Base-by-base conservation (phyloP, 2,329 filamentous ascomycete genomes). In the Aspergillus clavatus region DNA sequence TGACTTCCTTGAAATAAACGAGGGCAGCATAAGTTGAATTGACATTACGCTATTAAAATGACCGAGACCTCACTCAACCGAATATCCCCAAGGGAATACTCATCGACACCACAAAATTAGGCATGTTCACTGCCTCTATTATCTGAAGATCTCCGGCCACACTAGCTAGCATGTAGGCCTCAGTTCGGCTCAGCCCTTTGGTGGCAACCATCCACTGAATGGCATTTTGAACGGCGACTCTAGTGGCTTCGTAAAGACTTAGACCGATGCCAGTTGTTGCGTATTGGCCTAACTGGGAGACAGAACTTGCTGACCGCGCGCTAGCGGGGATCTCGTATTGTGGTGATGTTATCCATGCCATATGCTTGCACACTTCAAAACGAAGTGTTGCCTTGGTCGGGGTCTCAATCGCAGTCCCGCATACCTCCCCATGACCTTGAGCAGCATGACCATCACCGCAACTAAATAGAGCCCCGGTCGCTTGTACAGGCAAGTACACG, bases 351-450 rank as follows among this genome's bases (percentile, higher is more conserved):
- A 77, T 62, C 68, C 70, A 76, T 10, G 63, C 55, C 51, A 69
- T 73, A 40, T 66, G 63, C 56, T 75, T 76, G 45, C 72, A 65
- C 5, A 78, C 61, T 3, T 70, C 73, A 27, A 80, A 66, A n/a
- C 71, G 68, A 26, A 79, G 53, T 0, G 68, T 70, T 0, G 75
- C 76, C 46, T 63, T 69, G 62, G 77, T 73, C 1, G 74, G 69
- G 21, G 75, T 78, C 64, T 79, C 77, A 52, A 79, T 76, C 5
- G 77, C 77, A n/a, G 74, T 77, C 5, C 77, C 75, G 51, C 75
- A 78, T 18, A 79, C 72, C 51, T 79, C 76, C 3, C 76, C 76
- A 47, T 78, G 74, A 3, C 76, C 76, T 53, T 79, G 76, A 0
- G 74, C 75, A 3, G 74, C 75, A 56, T 79, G 76, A 0, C 75